phyloP scores from a whole-genome alignment of 2,329 filamentous ascomycete genomes.

The Arachnomyces sp. region DNA sequence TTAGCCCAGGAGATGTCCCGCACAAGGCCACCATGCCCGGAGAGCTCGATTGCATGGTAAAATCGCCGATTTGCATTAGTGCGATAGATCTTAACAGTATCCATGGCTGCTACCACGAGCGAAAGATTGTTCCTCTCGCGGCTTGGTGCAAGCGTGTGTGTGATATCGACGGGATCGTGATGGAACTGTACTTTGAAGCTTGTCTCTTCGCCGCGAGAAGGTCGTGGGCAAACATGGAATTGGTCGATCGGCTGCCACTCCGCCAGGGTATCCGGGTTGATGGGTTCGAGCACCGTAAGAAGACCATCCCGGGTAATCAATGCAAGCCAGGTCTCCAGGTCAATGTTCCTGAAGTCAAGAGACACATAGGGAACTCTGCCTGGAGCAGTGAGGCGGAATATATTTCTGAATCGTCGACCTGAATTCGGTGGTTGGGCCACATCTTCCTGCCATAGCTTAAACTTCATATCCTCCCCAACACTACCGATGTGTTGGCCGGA shows the following conservation, averaged over 20 bases:
- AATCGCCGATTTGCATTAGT: slow-evolving; percentile 68
- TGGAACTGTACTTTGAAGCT: slow-evolving; percentile 83
- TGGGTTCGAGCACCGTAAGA: slow-evolving; percentile 73
- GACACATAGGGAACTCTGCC: slow-evolving; percentile 65
- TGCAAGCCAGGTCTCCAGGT: slow-evolving; percentile 75
- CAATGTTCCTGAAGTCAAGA: slow-evolving; percentile 78
- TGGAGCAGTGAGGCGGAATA: slow-evolving; percentile 54
- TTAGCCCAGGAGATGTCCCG: slow-evolving; percentile 88
- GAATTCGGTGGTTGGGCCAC: slow-evolving; percentile 63
- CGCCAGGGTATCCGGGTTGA: slow-evolving; percentile 69
- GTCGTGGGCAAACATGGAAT: slow-evolving; percentile 62
- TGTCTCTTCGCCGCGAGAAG: slow-evolving; percentile 73
- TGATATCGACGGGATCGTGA: slow-evolving; percentile 65
- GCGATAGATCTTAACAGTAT: slow-evolving; percentile 72
- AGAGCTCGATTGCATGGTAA: slow-evolving; percentile 71
- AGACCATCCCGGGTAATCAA: slow-evolving; percentile 75
- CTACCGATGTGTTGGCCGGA: slow-evolving; percentile 83
- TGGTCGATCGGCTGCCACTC: slow-evolving; percentile 70
- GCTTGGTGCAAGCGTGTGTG: slow-evolving; percentile 69
- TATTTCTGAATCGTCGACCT: slow-evolving; percentile 70
- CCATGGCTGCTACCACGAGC: slow-evolving; percentile 79
- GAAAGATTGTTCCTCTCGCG: slow-evolving; percentile 70
- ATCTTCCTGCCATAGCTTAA: slow-evolving; percentile 90
- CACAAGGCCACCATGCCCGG: slow-evolving; percentile 66
- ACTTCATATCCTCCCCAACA: slow-evolving; percentile 79